Evolutionary conservation across 2,329 filamentous ascomycete genomes (phyloP).

Genomic region (Talaromyces sp.): DNA sequence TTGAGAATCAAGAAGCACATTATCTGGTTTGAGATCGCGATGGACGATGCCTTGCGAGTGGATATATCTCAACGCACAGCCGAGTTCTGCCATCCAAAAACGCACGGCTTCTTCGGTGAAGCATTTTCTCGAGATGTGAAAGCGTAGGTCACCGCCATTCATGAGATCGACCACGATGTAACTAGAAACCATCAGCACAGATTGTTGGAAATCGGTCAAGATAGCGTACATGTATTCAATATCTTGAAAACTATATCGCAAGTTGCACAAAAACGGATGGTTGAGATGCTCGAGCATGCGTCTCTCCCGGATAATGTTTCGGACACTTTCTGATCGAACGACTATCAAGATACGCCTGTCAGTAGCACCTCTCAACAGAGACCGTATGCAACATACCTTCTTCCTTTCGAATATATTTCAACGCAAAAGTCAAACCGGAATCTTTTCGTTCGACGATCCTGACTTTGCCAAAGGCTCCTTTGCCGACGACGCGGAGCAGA

Average conservation of each 20-base stretch:
- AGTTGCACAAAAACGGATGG: conserved; percentile 95
- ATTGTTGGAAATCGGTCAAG: background rate
- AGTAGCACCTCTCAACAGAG: conserved; percentile 7
- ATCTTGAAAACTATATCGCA: conserved; percentile 98
- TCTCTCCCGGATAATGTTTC: conserved; percentile 95
- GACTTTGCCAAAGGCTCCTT: conserved; percentile 97
- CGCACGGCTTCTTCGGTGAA: conserved; percentile 96
- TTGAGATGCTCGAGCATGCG: conserved; percentile 98
- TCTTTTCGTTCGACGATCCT: conserved; percentile 98
- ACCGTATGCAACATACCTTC: conserved; percentile 60
- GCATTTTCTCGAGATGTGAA: conserved; percentile 95
- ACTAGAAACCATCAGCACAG: conserved; percentile 38
- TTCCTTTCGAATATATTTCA: conserved; percentile 99
- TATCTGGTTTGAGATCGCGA: conserved; percentile 87
- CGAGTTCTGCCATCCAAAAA: conserved; percentile 95
- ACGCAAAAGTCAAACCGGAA: conserved; percentile 83
- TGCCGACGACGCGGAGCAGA: conserved; percentile 87
- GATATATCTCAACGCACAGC: conserved; percentile 82
- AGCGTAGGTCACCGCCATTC: conserved; percentile 93
- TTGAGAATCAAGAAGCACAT: conserved; percentile 79
- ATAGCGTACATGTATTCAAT: conserved; percentile 97
- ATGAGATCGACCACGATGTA: conserved; percentile 96
- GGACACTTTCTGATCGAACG: conserved; percentile 92
- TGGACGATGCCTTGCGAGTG: conserved; percentile 85
- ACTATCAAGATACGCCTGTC: conserved; percentile 52